A percentile compares a stretch with the other conserved stretches of the same genome.
Evolutionary conservation across 2,329 filamentous ascomycete species (phyloP).

Genomic region (Claviceps sorghi): DNA sequence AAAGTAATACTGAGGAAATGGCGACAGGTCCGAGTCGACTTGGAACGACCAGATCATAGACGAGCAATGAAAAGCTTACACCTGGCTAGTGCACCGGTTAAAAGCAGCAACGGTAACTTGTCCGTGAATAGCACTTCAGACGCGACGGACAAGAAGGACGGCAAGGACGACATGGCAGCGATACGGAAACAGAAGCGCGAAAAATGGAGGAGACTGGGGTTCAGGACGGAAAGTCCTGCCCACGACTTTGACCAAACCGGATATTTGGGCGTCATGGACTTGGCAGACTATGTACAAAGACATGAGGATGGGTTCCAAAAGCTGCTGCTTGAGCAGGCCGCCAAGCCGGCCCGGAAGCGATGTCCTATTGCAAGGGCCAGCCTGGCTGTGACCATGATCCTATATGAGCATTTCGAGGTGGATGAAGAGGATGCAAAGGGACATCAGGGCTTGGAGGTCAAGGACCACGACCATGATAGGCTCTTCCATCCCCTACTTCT

Average conservation of each 20-base stretch:
- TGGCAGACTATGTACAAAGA: conserved; percentile 84
- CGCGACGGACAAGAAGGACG: conserved; percentile 39
- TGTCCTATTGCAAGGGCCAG: conserved; percentile 83
- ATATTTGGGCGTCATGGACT: conserved; percentile 92
- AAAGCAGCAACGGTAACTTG: conserved; percentile 23
- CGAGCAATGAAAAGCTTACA: conserved; percentile 76
- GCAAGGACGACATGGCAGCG: conserved; percentile 37
- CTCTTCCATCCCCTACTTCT: conserved; percentile 76
- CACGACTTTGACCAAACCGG: conserved; percentile 75
- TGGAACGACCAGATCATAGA: conserved; percentile 78
- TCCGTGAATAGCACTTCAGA: conserved; percentile 22
- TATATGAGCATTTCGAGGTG: conserved; percentile 94
- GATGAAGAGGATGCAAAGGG: conserved; percentile 70
- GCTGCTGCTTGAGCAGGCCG: conserved; percentile 75
- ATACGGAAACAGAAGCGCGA: conserved; percentile 61
- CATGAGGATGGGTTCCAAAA: conserved; percentile 90
- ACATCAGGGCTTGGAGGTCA: conserved; percentile 58
- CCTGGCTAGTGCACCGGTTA: conserved; percentile 61
- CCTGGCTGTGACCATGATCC: conserved; percentile 68
- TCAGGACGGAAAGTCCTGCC: conserved; percentile 76
- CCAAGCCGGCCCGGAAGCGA: conserved; percentile 52
- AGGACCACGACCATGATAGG: conserved; percentile 76
- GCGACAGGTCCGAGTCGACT: conserved; percentile 69
- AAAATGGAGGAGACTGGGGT: conserved; percentile 87
- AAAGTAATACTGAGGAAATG: conserved; percentile 80